Evolutionary conservation across 306 rosid genomes (phyloP).

Genomic region (Rubus idaeus): DNA sequence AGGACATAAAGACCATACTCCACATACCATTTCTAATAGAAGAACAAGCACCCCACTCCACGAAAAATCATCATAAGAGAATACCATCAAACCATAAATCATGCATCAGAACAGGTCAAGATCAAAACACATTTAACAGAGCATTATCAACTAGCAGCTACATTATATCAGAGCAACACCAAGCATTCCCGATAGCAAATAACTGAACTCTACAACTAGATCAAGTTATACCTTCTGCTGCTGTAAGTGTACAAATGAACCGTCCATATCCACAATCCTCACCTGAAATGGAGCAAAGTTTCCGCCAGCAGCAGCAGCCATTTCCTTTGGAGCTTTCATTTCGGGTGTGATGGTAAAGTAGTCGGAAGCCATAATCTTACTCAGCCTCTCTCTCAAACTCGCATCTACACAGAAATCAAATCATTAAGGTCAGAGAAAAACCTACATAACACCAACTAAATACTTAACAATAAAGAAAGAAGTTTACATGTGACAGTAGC

Average conservation of each 20-base stretch:
- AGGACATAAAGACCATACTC: background rate
- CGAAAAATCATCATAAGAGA: background rate
- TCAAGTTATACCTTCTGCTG: slow-evolving; percentile 60
- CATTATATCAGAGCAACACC: background rate
- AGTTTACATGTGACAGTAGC: slow-evolving; percentile 66
- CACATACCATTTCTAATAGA: background rate
- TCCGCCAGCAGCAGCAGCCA: slow-evolving; percentile 78
- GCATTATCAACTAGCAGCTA: background rate
- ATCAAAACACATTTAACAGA: background rate
- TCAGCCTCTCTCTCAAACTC: slow-evolving; percentile 76
- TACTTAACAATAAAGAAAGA: background rate
- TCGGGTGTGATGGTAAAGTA: slow-evolving; percentile 84
- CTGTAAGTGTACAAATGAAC: slow-evolving; percentile 50
- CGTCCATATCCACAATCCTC: slow-evolving; percentile 54
- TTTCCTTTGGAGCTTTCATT: slow-evolving; percentile 86
- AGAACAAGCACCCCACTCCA: background rate
- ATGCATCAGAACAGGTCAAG: background rate
- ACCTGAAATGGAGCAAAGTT: slow-evolving; percentile 71
- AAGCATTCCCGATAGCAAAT: background rate
- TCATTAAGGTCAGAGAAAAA: background rate
- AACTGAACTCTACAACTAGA: background rate
- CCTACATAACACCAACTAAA: background rate
- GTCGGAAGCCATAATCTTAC: slow-evolving; percentile 84
- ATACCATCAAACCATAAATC: background rate
- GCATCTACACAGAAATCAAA: slow-evolving; percentile 48